Conservation (phyloP, 1,139 yeast genomes). For the Hanseniaspora uvarum region DNA sequence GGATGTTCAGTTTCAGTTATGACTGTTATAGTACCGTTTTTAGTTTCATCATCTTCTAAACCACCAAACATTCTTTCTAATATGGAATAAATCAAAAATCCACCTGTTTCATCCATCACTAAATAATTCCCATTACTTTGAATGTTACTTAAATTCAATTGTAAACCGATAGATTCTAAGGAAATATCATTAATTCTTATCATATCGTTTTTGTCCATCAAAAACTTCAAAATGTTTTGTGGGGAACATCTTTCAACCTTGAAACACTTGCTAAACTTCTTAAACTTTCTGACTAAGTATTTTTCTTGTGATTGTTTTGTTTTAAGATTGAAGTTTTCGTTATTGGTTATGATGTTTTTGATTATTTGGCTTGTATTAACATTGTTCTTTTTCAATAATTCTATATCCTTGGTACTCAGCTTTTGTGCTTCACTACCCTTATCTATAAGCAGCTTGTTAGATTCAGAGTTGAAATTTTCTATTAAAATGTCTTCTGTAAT, state of each 20-base stretch:
- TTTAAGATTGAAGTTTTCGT: slow-evolving; percentile 78
- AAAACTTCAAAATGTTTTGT: slow-evolving; percentile 62
- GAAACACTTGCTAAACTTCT: slow-evolving; percentile 77
- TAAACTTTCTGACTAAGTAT: slow-evolving; percentile 81
- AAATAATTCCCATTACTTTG: slow-evolving; percentile 83
- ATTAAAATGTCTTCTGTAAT: slow-evolving; percentile 26
- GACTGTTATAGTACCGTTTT: slow-evolving; percentile 55
- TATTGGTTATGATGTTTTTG: slow-evolving; percentile 69
- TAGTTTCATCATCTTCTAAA: slow-evolving; percentile 17
- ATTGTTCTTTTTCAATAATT: slow-evolving; percentile 59
- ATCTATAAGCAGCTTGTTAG: slow-evolving; percentile 65
- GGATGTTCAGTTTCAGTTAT: slow-evolving; percentile 91
- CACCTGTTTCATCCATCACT: slow-evolving; percentile 85
- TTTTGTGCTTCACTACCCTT: slow-evolving; percentile 68
- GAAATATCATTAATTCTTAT: slow-evolving; percentile 70
- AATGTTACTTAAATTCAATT: slow-evolving; percentile 68
- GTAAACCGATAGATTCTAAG: slow-evolving; percentile 67
- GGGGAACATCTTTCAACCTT: slow-evolving; percentile 72
- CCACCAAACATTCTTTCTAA: slow-evolving; percentile 81
- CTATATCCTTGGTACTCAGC: slow-evolving; percentile 65
- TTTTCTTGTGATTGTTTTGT: slow-evolving; percentile 86
- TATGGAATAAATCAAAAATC: slow-evolving; percentile 69
- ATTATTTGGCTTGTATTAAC: slow-evolving; percentile 74
- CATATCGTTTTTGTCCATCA: slow-evolving; percentile 61
- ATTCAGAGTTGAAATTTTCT: slow-evolving; percentile 29